Base-by-base conservation (phyloP, 805 yeast genomes). In the Ogataea kodamae region DNA sequence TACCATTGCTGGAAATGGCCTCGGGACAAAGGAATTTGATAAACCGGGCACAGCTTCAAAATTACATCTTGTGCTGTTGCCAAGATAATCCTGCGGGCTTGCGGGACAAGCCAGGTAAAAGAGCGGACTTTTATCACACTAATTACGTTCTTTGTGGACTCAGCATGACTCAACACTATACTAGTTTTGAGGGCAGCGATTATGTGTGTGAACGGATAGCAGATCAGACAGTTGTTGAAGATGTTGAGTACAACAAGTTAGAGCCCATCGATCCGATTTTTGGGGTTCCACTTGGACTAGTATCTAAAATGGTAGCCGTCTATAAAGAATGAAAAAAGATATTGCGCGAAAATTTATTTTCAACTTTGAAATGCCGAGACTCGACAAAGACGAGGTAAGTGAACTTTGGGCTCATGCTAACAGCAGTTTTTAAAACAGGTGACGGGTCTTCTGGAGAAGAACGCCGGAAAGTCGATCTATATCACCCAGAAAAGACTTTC, bases 41-140 rank as follows among this genome's bases (percentile, higher is more conserved):
- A 40, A 67, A 78, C 39, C 70, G 88, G 40, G 64, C 68, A 7
- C 77, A 74, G 1, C 60, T 90, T 27, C 72, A 68, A 35, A 68
- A 73, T 31, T 92, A 85, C 54, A 74, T 86, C 3, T 56, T 87
- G 18, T 67, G 72, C 42, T 88, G 96, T 53, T 78, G 95, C 42
- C 98, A 92, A 59, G 63, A 67, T 9, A 51, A 49, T 1, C 51
- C 59, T 9, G 50, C 50, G 2, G 98, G 98, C 0, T 63, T 92
- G 13, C 61, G 80, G 28, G 99, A 92, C 55, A 92, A 92, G 56
- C 97, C 97, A 0, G 86, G 86, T 1, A 75, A 72, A 41, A 48
- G 58, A 5, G 78, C 92, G 0, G 99, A 92, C 55, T 81, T 80
- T 39, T 92, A 92, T 57, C 99, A 92, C 52, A 81, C 96, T 1